Percentiles rank a stretch among this genome's conserved stretches.
Evolutionary conservation across 176 grass and related monocot genomes (phyloP).

Genomic region (Tillandsia leiboldiana): DNA sequence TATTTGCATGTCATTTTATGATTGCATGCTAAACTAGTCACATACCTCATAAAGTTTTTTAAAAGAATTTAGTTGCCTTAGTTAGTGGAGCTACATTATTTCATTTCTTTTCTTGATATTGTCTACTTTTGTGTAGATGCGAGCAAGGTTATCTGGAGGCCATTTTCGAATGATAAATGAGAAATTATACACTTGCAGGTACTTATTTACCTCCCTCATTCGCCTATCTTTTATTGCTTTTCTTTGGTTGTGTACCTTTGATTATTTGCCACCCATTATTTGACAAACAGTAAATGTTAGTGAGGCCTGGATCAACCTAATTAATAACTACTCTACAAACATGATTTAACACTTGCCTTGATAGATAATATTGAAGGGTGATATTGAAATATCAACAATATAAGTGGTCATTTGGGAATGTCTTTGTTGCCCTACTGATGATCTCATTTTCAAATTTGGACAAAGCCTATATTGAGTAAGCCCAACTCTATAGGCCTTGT

Average conservation of each 20-base stretch:
- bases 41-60: neutral
- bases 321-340: no score
- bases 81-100: neutral
- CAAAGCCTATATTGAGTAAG: no score
- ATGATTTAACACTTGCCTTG: no score
- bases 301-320: neutral
- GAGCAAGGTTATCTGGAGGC: slow-evolving; percentile 79
- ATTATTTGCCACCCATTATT: neutral
- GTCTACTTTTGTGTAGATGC: slow-evolving; percentile 48
- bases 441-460: no score
- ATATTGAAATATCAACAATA: no score
- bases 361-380: no score
- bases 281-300: neutral
- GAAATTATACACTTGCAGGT: slow-evolving; percentile 94
- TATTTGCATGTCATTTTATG: neutral
- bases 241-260: neutral
- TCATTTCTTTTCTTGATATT: slow-evolving; percentile 1
- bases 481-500: no score
- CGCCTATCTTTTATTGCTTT: neutral
- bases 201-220: slow-evolving; percentile 17
- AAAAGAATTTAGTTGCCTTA: neutral
- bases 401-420: no score
- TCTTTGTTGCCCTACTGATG: no score
- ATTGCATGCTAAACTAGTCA: neutral
- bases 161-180: slow-evolving; percentile 98